Base-by-base conservation (phyloP, 202 grass and related monocot species). In the Setaria italica region DNA sequence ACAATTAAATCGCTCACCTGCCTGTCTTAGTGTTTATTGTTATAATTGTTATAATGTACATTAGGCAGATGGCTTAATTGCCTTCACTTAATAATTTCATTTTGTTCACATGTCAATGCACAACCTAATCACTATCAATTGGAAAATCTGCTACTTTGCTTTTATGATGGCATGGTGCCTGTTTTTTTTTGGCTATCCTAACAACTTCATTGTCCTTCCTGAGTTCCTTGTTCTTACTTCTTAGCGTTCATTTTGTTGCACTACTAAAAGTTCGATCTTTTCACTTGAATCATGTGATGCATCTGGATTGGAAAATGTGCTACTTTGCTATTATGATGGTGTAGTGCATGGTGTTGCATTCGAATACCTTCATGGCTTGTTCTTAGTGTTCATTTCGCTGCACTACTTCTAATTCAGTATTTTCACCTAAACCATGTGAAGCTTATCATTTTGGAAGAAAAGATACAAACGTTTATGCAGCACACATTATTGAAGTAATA, bases 61-160 rank as follows among this genome's bases (percentile, higher is more conserved):
- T 68, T 59, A n/a, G 54, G 70, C 14, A 58, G 25, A 25, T 43
- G 7, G 2, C 11, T 46, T 46, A 81, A 17, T 51, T 74, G 3
- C 25, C 16, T 3, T 73, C 80, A 73, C 67, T 54, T 29, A 15
- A 10, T 56, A 57, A 30, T 8, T 56, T 57, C 14, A n/a, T 54
- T 37, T 19, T 82, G 80, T 86, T 72, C 13, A 39, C 54, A 85
- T 6, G 7, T 53, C 12, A 72, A 67, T 25, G 32, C 3, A 54
- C 7, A 62, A 17, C 62, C 79, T 37, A 67, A 34, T 35, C 5
- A 39, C 8, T 81, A 25, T 39, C 0, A 1, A 63, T 34, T 50
- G 20, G 67, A 14, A 35, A 12, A 43, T 53, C 14, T 77, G 13
- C 11, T 25, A 56, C 32, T 70, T 62, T 49, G 25, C 33, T 53